Evolutionary conservation across 2,329 filamentous ascomycete species (phyloP).

Genomic region (Botrytis elliptica): DNA sequence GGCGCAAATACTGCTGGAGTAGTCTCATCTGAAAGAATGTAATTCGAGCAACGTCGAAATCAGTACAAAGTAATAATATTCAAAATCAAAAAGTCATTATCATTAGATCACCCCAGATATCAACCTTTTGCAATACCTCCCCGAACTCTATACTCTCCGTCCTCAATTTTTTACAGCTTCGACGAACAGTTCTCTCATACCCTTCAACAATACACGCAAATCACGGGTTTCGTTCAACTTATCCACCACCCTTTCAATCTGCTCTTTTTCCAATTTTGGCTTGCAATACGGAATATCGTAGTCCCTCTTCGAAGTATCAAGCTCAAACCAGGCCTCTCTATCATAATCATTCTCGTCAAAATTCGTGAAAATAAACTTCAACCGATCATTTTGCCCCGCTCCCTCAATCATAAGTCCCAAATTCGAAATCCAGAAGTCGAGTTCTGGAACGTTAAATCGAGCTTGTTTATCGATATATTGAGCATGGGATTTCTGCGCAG

Average conservation of each 20-base stretch:
- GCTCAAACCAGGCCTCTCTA: conserved; percentile 88
- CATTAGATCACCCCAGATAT: neutral
- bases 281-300: conserved; percentile 80
- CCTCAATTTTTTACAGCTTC: conserved; percentile 53
- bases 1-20: neutral
- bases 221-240: conserved; percentile 78
- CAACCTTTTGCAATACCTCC: neutral
- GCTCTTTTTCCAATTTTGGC: conserved; percentile 78
- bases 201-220: conserved; percentile 70
- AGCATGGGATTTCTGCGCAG: conserved; percentile 71
- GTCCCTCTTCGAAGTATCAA: conserved; percentile 76
- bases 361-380: conserved; percentile 89
- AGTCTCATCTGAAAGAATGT: neutral
- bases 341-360: conserved; percentile 86
- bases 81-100: neutral
- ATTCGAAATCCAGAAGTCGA: conserved; percentile 94
- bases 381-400: conserved; percentile 74
- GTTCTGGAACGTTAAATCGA: conserved; percentile 85
- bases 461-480: conserved; percentile 78
- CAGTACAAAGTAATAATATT: neutral
- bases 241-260: conserved; percentile 74
- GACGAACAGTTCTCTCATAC: conserved; percentile 77
- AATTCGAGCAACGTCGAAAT: neutral
- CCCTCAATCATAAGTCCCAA: conserved; percentile 88
- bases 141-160: neutral